These are phyloP conservation scores for Ganoderma multipileum DNA, from an alignment of 1,284 basidiomycete genomes.

Conservation along the genomic window DNA sequence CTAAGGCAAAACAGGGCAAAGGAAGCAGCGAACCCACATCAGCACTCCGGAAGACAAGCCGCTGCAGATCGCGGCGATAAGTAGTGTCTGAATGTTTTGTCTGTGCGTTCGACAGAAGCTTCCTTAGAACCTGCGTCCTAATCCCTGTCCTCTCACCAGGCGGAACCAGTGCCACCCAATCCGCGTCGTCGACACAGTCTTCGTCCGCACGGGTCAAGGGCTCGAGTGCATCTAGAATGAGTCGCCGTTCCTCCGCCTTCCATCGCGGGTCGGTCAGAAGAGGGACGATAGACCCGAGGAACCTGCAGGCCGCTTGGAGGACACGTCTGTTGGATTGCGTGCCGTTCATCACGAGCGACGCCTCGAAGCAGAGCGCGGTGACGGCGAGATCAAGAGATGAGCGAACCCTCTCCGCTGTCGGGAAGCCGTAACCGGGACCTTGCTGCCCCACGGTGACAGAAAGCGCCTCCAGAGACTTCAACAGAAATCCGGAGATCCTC, in stretches of 20 bases:
- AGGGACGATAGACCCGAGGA: slow-evolving; percentile 53
- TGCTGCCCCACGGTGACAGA: slow-evolving; percentile 54
- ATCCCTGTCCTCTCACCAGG: slow-evolving; percentile 76
- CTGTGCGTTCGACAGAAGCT: slow-evolving; percentile 39
- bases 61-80: slow-evolving; percentile 47
- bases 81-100: slow-evolving; percentile 17
- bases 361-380: slow-evolving; percentile 72
- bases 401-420: slow-evolving; percentile 68
- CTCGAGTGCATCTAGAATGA: slow-evolving; percentile 70
- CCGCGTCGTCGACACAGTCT: slow-evolving; percentile 37
- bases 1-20: not conserved
- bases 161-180: slow-evolving; percentile 63
- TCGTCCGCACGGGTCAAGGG: slow-evolving; percentile 55
- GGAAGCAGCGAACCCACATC: slow-evolving; percentile 55
- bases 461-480: slow-evolving; percentile 63
- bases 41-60: slow-evolving; percentile 63
- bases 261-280: slow-evolving; percentile 55
- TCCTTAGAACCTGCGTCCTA: slow-evolving; percentile 54
- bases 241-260: slow-evolving; percentile 64
- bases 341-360: slow-evolving; percentile 68
- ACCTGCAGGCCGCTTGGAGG: slow-evolving; percentile 65
- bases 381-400: slow-evolving; percentile 74
- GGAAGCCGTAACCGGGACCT: slow-evolving; percentile 43
- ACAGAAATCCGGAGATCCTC: slow-evolving; percentile 69
- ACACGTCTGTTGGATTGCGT: slow-evolving; percentile 63